Conservation (phyloP, 2,329 filamentous ascomycete species). For the Ilyonectria robusta region DNA sequence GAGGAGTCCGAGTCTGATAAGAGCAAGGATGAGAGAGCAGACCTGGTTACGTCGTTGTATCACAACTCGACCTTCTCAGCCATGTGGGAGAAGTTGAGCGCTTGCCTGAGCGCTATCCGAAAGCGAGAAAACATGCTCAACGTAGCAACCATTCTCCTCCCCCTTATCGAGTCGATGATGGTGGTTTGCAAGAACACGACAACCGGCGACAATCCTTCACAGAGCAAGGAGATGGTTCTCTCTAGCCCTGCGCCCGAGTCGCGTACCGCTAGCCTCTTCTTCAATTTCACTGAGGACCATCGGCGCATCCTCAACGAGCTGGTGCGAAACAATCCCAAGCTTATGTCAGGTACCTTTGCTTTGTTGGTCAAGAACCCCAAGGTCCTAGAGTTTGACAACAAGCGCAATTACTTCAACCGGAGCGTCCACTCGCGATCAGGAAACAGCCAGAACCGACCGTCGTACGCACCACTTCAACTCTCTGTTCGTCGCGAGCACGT, state of each 20-base stretch:
- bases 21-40: slow-evolving; percentile 77
- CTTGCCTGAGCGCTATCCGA: slow-evolving; percentile 88
- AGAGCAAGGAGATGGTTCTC: slow-evolving; percentile 77
- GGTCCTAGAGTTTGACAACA: slow-evolving; percentile 99
- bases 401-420: slow-evolving; percentile 98
- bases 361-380: slow-evolving; percentile 98
- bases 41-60: slow-evolving; percentile 89
- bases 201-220: slow-evolving; percentile 75
- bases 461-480: slow-evolving; percentile 82
- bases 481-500: slow-evolving; percentile 94
- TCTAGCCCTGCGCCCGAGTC: slow-evolving; percentile 83
- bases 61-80: slow-evolving; percentile 91
- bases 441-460: slow-evolving; percentile 77
- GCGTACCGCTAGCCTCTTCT: slow-evolving; percentile 92
- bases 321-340: slow-evolving; percentile 94
- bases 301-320: slow-evolving; percentile 98
- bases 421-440: slow-evolving; percentile 83
- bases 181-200: slow-evolving; percentile 99
- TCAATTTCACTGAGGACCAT: slow-evolving; percentile 97
- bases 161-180: slow-evolving; percentile 97
- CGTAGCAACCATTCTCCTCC: slow-evolving; percentile 94
- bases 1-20: slow-evolving; percentile 65
- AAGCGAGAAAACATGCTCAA: slow-evolving; percentile 96
- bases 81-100: slow-evolving; percentile 93
- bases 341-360: slow-evolving; percentile 98